Evolutionary conservation across 345 rosid genomes (phyloP), one percentile per base, ranked within the genome.

Genomic region (Pelargonium nanum): DNA sequence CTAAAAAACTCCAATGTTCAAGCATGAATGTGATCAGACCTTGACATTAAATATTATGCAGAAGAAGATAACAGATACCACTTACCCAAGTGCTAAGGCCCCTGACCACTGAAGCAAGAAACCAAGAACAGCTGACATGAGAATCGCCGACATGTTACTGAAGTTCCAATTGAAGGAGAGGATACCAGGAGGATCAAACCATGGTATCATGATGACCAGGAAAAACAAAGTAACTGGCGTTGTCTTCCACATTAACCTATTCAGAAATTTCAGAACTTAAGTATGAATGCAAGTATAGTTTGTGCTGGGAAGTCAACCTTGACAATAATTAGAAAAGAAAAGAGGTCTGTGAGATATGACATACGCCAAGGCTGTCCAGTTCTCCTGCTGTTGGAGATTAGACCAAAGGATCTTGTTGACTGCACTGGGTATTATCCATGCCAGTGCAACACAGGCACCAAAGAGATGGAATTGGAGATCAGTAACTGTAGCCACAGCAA

Each of bases 31-130:
- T n/a, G n/a, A n/a, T n/a, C n/a, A n/a, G n/a, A n/a, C n/a, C n/a
- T n/a, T n/a, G n/a, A n/a, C n/a, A n/a, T n/a, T n/a, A n/a, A n/a
- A n/a, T n/a, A n/a, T n/a, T n/a, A n/a, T n/a, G n/a, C 34, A 3
- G 34, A 28, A 28, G 34, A 8, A 28, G 5, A 28, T 28, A 34
- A 34, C 45, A 34, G 12, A 25, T 51, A 25, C 32, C n/a, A 69
- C 88, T 72, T 75, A 89, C 99, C 96, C 99, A 19, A 93, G 91
- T 6, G 96, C 99, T 74, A 89, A 80, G 58, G 99, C 99, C 55
- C 96, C 99, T 0, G 97, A 93, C 97, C 97, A 93, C 68, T 89
- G 97, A 76, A 93, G 99, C 83, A 89, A 80, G 83, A 93, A 89
- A 16, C 97, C 97, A 2, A 93, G 87, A 67, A 89, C 26, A 62